Base-by-base conservation (phyloP, 2,329 filamentous ascomycete genomes). In the Teratosphaeria zuluensis region DNA sequence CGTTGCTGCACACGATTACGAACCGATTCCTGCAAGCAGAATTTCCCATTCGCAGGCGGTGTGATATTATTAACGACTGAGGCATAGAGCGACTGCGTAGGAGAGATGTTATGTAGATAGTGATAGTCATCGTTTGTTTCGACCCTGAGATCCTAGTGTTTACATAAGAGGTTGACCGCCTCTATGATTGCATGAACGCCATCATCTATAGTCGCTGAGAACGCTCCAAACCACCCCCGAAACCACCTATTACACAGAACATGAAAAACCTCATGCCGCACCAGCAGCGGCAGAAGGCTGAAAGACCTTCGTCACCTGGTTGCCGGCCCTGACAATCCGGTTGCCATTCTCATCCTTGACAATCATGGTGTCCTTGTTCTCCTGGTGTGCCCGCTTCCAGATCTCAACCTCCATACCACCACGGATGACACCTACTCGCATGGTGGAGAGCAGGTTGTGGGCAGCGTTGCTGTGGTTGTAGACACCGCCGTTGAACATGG, bases 361-460 rank as follows among this genome's bases (percentile, higher is more conserved):
- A 65, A 88, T 86, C 59, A 86, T 84, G 59, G 89, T 81, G 67
- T 92, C 89, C 80, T 92, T 92, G 80, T 88, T 90, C 76, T 92
- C 88, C 68, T 85, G 83, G 74, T 92, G 87, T 58, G 88, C 84
- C 51, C 89, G 86, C 83, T 94, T 94, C 90, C 90, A 95, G 75
- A 94, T 91, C 80, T 95, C 90, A 31, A 95, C 90, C 74, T 94
- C 90, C 72, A 88, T 90, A 51, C 90, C 90, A 64, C 90, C 90
- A 56, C 89, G 88, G 63, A 95, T 87, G 54, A 95, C 89, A 74
- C 89, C 90, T 14, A 94, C 86, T 66, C 90, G 83, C 89, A 94
- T 94, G 65, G 89, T 94, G 7, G 88, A 91, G 63, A 95, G 81
- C 61, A 94, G 76, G 77, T 95, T 95, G 81, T 95, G 90, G 38